Evolutionary conservation across 192 early-diverging fungal species (phyloP), one percentile per base, ranked within the genome.

Genomic region (Umbelopsis isabellina): DNA sequence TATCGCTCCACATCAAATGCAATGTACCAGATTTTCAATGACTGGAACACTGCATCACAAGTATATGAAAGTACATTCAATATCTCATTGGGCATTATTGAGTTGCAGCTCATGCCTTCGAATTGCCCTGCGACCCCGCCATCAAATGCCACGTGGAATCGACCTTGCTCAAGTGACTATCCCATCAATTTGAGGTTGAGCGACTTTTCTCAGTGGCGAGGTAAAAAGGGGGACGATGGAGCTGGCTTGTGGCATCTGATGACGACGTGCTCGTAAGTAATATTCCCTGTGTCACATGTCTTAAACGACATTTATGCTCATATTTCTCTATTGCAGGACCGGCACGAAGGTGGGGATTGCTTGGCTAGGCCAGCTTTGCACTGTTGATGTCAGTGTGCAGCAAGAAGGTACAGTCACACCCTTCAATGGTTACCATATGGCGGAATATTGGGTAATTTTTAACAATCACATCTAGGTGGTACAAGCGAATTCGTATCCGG

Each of bases 201-300:
- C 77, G 95, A 95, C 75, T 98, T 98, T 79, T 91, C 91, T 61
- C 49, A 78, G 37, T 98, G 97, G 97, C 84, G 97, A 66, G 93
- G 91, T 15, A 72, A 67, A 13, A 82, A 85, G 22, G 83, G 84
- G 7, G 78, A 84, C 20, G 95, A 96, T 78, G 86, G 90, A 3
- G 87, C 88, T 6, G 95, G 94, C 7, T 78, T 98, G 47, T 98
- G 97, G 97, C 95, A 97, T 79, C 80, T 98, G 71, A 90, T 98
- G 93, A 96, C 95, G 12, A 84, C 86, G 61, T 91, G 90, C 73
- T 81, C 87, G 55, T 86, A 79, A 82, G 75, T 83, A 45, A 7
- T n/a, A 50, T 2, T 27, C 1, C 27, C 15, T 65, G 8, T 46
- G n/a, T 8, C 11, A 13, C 7, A 22, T n/a, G 20, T 41, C 0